A percentile compares a stretch with the other conserved stretches of the same genome.
phyloP scores from a whole-genome alignment of 768 basidiomycete genomes.

The Lactifluus hygrophoroides region DNA sequence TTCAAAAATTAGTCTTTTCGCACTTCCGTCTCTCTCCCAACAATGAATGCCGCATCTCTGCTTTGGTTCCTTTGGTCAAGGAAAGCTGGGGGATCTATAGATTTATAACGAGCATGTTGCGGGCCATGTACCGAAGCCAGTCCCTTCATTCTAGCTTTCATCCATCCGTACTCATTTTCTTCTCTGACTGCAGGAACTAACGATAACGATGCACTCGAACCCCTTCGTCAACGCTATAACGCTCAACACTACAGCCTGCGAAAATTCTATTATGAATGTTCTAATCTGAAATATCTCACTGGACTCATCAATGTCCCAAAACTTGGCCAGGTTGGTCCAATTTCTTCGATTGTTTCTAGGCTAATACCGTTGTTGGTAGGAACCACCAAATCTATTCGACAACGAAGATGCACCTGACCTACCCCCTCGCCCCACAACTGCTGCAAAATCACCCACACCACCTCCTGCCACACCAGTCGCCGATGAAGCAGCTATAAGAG shows the following conservation, averaged over 20 bases:
- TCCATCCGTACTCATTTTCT: background rate
- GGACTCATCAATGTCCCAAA: slow-evolving; percentile 98
- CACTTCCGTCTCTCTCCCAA: slow-evolving; percentile 87
- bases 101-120: slow-evolving; percentile 97
- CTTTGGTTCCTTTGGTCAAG: slow-evolving; percentile 94
- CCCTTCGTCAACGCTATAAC: slow-evolving; percentile 77
- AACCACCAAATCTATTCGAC: slow-evolving; percentile 92
- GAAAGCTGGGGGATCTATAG: slow-evolving; percentile 99
- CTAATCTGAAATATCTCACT: slow-evolving; percentile 95
- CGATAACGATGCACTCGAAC: slow-evolving; percentile 81
- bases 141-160: slow-evolving; percentile 6
- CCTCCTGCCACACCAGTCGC: slow-evolving; percentile 68
- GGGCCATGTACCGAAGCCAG: slow-evolving; percentile 92
- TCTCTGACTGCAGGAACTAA: slow-evolving; percentile 61
- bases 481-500: slow-evolving; percentile 63
- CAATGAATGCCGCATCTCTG: slow-evolving; percentile 95
- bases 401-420: slow-evolving; percentile 77
- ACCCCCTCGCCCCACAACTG: slow-evolving; percentile 67
- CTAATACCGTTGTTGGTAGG: slow-evolving; percentile 38
- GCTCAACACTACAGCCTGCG: slow-evolving; percentile 89
- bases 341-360: background rate
- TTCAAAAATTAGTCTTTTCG: slow-evolving; percentile 95
- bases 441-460: slow-evolving; percentile 46
- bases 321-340: slow-evolving; percentile 65
- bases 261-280: slow-evolving; percentile 99